A percentile compares a stretch with the other conserved stretches of the same genome.
These are phyloP conservation scores for Pseudogymnoascus sp. DNA, from an alignment of 2,329 filamentous ascomycete genomes.

Conservation along the genomic window DNA sequence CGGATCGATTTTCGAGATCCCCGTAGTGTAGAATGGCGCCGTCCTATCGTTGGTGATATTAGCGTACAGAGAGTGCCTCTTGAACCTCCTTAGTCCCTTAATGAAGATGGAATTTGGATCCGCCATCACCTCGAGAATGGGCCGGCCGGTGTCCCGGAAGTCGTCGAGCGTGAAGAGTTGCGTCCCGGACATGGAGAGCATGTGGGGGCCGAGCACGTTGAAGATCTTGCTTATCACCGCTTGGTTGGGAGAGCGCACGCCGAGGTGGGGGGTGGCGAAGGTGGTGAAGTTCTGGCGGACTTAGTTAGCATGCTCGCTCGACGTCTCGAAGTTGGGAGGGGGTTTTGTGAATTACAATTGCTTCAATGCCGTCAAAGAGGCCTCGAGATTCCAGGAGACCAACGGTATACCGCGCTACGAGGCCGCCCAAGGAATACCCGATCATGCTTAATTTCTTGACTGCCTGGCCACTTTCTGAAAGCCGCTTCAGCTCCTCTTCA, in stretches of 20 bases:
- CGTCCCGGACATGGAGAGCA: constrained; percentile 71
- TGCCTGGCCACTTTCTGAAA: constrained; percentile 54
- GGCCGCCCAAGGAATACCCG: constrained; percentile 82
- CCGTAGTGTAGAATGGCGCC: constrained; percentile 75
- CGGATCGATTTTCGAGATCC: constrained; percentile 68
- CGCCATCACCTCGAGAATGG: constrained; percentile 71
- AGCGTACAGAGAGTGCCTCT: constrained; percentile 67
- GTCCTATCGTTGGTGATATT: constrained; percentile 83
- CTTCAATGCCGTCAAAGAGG: constrained; percentile 68
- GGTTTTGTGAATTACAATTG: constrained; percentile 47
- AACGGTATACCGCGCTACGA: constrained; percentile 79
- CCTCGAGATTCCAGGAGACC: constrained; percentile 77
- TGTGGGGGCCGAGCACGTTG: constrained; percentile 78
- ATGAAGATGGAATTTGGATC: constrained; percentile 83
- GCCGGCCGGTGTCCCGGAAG: constrained; percentile 75
- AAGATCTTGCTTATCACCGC: constrained; percentile 60
- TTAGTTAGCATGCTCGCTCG: background rate
- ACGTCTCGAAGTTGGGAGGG: background rate
- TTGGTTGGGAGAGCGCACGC: constrained; percentile 61
- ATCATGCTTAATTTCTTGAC: constrained; percentile 79
- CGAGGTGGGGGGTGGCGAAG: constrained; percentile 77
- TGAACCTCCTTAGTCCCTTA: constrained; percentile 65
- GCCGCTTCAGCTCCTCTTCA: constrained; percentile 50
- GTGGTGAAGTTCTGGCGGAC: constrained; percentile 71
- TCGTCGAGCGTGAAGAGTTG: constrained; percentile 83